These are phyloP conservation scores for Talaromyces sp. DNA, from an alignment of 2,329 filamentous ascomycete genomes.

Conservation along the genomic window DNA sequence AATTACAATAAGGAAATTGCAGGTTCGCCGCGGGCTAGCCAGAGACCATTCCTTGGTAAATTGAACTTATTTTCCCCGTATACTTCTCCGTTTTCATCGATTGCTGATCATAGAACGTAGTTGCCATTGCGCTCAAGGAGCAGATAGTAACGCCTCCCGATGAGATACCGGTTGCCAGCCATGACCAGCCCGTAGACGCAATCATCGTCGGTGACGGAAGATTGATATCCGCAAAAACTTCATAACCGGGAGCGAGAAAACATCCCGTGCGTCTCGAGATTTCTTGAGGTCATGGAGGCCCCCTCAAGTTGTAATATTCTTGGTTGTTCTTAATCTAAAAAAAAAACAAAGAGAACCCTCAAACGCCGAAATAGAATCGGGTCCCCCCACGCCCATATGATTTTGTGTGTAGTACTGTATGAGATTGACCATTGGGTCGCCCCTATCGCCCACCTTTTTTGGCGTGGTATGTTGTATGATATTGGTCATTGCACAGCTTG, in stretches of 20 bases:
- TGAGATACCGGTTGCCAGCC: constrained; percentile 67
- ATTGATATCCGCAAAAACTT: constrained; percentile 39
- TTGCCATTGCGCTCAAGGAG: constrained; percentile 80
- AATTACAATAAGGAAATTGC: constrained; percentile 57
- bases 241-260: constrained; percentile 23
- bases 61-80: constrained; percentile 24
- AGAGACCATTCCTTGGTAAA: constrained; percentile 59
- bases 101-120: constrained; percentile 37
- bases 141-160: constrained; percentile 68
- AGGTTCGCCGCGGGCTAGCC: constrained; percentile 30
- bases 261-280: not conserved
- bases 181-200: constrained; percentile 78
- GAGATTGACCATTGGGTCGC: too few relatives aligned
- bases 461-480: not conserved
- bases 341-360: constrained; percentile 18
- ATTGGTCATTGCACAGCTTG: constrained; percentile 48
- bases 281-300: not conserved
- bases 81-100: constrained; percentile 5
- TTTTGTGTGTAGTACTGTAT: not conserved
- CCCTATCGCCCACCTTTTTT: not conserved
- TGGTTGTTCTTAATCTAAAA: constrained; percentile 1
- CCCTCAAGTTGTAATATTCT: constrained; percentile 12
- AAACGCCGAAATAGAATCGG: constrained; percentile 19
- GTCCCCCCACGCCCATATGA: not conserved
- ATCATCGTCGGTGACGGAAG: constrained; percentile 68